Evolutionary conservation across 257 asterid species (phyloP).

Genomic region (Nicotiana knightiana): DNA sequence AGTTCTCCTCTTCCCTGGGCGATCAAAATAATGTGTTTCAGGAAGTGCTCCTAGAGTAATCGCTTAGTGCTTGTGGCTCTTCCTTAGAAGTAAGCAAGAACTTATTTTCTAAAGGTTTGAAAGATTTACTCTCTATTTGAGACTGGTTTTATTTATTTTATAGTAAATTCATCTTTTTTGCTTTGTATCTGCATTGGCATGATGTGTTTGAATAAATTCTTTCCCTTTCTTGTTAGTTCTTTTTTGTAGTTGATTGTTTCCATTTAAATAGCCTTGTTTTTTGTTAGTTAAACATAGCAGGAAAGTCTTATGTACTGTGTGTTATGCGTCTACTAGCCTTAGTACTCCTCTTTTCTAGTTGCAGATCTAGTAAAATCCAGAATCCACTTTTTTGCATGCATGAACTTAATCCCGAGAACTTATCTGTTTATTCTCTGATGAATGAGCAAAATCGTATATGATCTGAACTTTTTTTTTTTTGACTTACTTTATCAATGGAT

Average conservation of each 20-base stretch:
- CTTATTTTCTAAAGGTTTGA: neutral
- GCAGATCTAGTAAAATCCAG: neutral
- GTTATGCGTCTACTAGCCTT: neutral
- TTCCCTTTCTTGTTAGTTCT: neutral
- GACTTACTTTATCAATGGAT: neutral
- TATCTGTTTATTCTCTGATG: neutral
- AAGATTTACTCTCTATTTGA: neutral
- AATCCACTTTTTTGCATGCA: neutral
- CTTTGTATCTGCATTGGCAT: neutral
- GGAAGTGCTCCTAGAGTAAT: neutral
- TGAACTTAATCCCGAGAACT: neutral
- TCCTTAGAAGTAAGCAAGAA: neutral
- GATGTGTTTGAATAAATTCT: constrained; percentile 2
- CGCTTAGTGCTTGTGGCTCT: neutral
- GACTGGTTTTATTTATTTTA: neutral
- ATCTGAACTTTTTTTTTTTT: neutral
- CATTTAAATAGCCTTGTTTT: neutral
- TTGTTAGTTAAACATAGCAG: neutral
- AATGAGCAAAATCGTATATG: neutral
- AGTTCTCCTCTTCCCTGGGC: neutral
- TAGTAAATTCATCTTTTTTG: neutral
- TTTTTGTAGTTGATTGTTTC: neutral
- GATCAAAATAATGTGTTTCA: constrained; percentile 5
- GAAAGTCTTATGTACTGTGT: neutral
- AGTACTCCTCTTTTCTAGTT: neutral